phyloP scores from a whole-genome alignment of 2,329 filamentous ascomycete genomes.

The Fusarium verticillioides region DNA sequence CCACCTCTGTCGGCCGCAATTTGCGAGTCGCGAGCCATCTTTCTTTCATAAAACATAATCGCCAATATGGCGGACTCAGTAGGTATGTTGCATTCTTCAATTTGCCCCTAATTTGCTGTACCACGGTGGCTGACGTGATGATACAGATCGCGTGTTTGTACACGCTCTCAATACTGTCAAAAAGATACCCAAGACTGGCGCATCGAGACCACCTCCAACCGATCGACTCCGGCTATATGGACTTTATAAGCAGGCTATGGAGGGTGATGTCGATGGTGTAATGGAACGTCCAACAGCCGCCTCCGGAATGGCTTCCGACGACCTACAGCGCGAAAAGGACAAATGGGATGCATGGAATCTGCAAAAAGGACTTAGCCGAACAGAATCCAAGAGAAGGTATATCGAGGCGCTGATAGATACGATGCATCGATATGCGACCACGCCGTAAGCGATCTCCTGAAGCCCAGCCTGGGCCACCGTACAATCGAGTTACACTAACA shows the following conservation, averaged over 20 bases:
- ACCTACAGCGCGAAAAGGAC: conserved; percentile 68
- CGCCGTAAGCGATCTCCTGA: conserved; percentile 64
- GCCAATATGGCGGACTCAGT: conserved; percentile 46
- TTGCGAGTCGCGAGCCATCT: conserved; percentile 28
- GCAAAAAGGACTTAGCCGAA: conserved; percentile 83
- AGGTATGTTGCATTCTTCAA: conserved; percentile 37
- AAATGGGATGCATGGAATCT: conserved; percentile 97
- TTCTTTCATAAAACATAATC: conserved; percentile 16
- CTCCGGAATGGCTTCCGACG: conserved; percentile 61
- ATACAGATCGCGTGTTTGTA: conserved; percentile 93
- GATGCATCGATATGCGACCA: conserved; percentile 96
- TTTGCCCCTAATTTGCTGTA: background rate
- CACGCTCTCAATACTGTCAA: conserved; percentile 99
- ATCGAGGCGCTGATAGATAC: conserved; percentile 95
- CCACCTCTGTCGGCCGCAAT: conserved; percentile 23
- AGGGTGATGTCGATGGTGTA: conserved; percentile 94
- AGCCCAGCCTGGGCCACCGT: background rate
- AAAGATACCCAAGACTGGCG: conserved; percentile 93
- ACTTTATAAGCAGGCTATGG: conserved; percentile 99
- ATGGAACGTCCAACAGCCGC: conserved; percentile 80
- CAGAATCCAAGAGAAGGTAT: conserved; percentile 93
- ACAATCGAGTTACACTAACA: conserved; percentile 32
- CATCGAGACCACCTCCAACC: conserved; percentile 83
- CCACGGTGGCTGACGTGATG: conserved; percentile 32
- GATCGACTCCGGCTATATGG: conserved; percentile 95